Evolutionary conservation across 2,329 filamentous ascomycete genomes (phyloP), one percentile per base, ranked within the genome.

Genomic region (Thielaviopsis cerberus): DNA sequence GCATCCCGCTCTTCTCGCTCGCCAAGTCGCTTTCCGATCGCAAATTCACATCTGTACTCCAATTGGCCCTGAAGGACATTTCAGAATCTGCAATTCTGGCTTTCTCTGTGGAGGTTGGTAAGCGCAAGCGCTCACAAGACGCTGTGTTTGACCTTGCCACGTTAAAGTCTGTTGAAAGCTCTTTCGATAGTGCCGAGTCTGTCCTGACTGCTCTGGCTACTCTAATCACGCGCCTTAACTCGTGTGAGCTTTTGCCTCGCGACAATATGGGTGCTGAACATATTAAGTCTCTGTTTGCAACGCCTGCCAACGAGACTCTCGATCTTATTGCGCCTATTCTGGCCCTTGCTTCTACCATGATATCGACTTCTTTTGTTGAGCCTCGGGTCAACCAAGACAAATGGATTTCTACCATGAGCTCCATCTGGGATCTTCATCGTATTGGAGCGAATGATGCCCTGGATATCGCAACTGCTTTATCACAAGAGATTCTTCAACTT

Each of bases 1-100:
- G 80, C n/a, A 79, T 91, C 20, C 83, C 86, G 0, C 72, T 81
- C 0, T 82, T 85, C 52, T 82, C 80, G 11, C 73, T 87, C 24
- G 85, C 86, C 8, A 81, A 82, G 59, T 81, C 85, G 3, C 74
- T 94, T 6, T 81, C 80, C 23, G 82, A 89, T 59, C 76, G 83
- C 59, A 77, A 80, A 52, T 87, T 94, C 57, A 70, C 86, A 34
- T 69, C 71, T 0, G 77, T 88, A 10, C 67, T 94, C 50, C 80
- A 83, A 64, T 77, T 80, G 64, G 79, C 83, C 0, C 69, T 89
- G 53, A 74, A 79, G 53, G 83, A 88, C 24, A 63, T 78, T 41
- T 73, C 74, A 1, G 66, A 64, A 3, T 66, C 70, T 2, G 41
- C 57, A 1, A 48, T 17, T 13, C n/a, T 53, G 24, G 45, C 62